Base-by-base conservation (phyloP, 202 grass and related monocot genomes). In the Schoenoplectus tabernaemontani region DNA sequence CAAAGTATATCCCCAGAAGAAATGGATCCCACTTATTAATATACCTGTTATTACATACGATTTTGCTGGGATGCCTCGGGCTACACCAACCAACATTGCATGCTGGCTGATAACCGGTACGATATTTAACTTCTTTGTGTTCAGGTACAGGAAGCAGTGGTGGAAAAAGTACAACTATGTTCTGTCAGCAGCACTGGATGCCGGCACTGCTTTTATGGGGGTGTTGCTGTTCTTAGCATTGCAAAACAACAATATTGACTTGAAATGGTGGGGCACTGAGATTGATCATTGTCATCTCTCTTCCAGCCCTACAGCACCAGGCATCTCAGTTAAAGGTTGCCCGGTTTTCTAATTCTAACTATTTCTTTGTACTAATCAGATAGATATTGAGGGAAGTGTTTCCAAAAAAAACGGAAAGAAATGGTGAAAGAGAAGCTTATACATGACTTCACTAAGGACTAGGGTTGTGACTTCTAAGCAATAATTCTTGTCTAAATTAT, bases 81-180 rank as follows among this genome's bases (percentile, higher is more conserved):
- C 96, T 1, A 99, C 96, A 42, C 96, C 96, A 7, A 99, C 96
- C 16, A 99, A 99, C 90, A 99, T 99, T 59, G 90, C 96, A 41
- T 96, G 86, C 61, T 99, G 96, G 96, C 88, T 99, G 42, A 78
- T 96, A 28, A 99, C 96, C 0, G 96, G 96, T 15, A 99, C 90
- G 48, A 47, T 96, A 82, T 99, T 99, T 90, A 99, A 99, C 86
- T 96, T 76, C 79, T 99, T 96, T 79, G 92, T 99, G 9, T 96
- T 99, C 88, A 81, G 72, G 51, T 99, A 93, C 86, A 82, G 96
- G 39, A 99, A 99, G 80, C 81, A 72, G 13, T 99, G 96, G 96
- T 99, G 96, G 96, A 88, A 96, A 85, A 96, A 89, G 85, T 99
- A 99, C 87, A 99, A 99, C 79, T 99, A 99, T 83, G 96, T 99